phyloP scores from a whole-genome alignment of 345 rosid species.

The Firmiana major region DNA sequence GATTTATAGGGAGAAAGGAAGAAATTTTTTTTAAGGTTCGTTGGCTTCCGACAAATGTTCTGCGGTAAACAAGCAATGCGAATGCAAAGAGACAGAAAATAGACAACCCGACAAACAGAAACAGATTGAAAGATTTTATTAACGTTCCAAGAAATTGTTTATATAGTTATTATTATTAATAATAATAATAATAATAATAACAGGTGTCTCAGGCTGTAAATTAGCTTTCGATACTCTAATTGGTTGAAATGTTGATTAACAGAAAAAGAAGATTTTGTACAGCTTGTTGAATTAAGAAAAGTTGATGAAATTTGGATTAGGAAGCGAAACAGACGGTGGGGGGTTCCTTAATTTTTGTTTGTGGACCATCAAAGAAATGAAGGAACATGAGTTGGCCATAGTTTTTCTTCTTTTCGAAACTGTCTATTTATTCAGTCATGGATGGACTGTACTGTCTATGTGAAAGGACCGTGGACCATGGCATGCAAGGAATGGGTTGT shows the following conservation, averaged over 20 bases:
- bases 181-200: background rate
- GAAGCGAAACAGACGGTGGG: background rate
- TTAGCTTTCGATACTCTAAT: background rate
- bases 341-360: background rate
- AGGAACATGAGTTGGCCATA: background rate
- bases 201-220: constrained; percentile 31
- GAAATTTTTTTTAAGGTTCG: background rate
- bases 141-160: background rate
- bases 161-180: too few relatives aligned
- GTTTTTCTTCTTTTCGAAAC: background rate
- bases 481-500: background rate
- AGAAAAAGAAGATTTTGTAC: background rate
- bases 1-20: constrained; percentile 15
- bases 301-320: background rate
- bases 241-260: background rate
- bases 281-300: background rate
- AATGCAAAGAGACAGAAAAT: background rate
- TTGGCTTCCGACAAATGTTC: constrained; percentile 31
- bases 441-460: background rate
- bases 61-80: constrained; percentile 10
- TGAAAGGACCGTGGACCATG: background rate
- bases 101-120: constrained; percentile 21
- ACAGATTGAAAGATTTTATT: constrained; percentile 14
- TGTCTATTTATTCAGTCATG: background rate
- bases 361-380: background rate